Conservation (phyloP, 2,329 filamentous ascomycete species). For the Aspergillus pseudonomiae region DNA sequence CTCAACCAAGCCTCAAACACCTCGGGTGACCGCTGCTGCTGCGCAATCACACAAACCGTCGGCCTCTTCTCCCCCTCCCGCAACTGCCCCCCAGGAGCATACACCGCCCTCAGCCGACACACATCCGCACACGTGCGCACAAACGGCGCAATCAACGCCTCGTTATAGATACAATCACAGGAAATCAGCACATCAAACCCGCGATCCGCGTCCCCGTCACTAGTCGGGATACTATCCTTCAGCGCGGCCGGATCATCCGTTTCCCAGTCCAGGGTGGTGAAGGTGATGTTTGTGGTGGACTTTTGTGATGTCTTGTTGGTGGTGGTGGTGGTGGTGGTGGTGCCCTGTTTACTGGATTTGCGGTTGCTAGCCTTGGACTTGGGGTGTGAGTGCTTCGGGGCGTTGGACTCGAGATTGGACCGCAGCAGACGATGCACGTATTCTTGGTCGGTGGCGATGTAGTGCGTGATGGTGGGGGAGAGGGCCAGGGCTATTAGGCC, state of each 20-base stretch:
- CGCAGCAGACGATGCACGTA: slow-evolving; percentile 80
- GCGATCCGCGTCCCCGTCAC: slow-evolving; percentile 23
- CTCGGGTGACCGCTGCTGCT: slow-evolving; percentile 82
- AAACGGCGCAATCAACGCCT: slow-evolving; percentile 77
- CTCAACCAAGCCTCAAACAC: slow-evolving; percentile 83
- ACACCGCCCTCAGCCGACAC: slow-evolving; percentile 61
- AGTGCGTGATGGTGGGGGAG: slow-evolving; percentile 62
- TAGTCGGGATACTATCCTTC: slow-evolving; percentile 36
- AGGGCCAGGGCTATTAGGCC: slow-evolving; percentile 75
- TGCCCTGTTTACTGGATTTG: slow-evolving; percentile 6
- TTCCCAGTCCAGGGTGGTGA: slow-evolving; percentile 82
- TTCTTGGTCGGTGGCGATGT: slow-evolving; percentile 83
- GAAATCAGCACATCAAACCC: slow-evolving; percentile 76
- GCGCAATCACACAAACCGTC: slow-evolving; percentile 78
- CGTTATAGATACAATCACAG: slow-evolving; percentile 96
- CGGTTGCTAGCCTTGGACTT: slow-evolving; percentile 15
- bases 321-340: not conserved
- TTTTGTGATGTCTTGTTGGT: not conserved
- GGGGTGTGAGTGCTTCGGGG: not conserved
- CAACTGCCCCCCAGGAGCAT: not conserved
- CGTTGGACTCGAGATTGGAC: slow-evolving; percentile 67
- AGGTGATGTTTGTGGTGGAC: slow-evolving; percentile 50
- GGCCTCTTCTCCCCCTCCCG: slow-evolving; percentile 32
- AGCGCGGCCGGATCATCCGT: slow-evolving; percentile 44
- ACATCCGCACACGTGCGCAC: slow-evolving; percentile 79